Base-by-base conservation (phyloP, 2,329 filamentous ascomycete genomes). In the Daldinia eschscholtzii region DNA sequence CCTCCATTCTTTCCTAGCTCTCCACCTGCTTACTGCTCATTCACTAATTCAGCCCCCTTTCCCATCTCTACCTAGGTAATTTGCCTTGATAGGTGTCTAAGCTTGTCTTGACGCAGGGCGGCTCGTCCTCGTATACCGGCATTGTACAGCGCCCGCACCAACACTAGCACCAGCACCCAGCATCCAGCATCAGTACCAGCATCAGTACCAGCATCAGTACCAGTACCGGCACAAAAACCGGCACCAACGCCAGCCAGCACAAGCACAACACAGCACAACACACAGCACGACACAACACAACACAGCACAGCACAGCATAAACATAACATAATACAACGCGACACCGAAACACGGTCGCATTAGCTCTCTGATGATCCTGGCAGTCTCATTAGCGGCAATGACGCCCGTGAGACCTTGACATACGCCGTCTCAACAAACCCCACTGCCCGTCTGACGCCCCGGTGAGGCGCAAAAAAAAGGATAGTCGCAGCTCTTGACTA, bases 321-420 rank as follows among this genome's bases (percentile, higher is more conserved):
- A 56, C 61, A 59, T 61, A 67, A 56, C 63, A 67, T 66, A 63
- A 67, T 69, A 71, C 68, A 69, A 69, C 70, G 60, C 65, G 64
- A 67, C 61, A 68, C 66, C 67, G 60, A 64, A 69, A 68, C 70
- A 71, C 61, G 46, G 71, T 75, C 70, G 72, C 68, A 71, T 72
- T 73, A 70, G 67, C 68, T 70, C 61, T 65, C 69, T 70, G 70
- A 63, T 68, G 58, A 75, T 70, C 74, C 74, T 58, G 67, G 70
- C 70, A 72, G 62, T 71, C 67, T 72, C 64, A 62, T 70, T 72
- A 74, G 76, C 74, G 73, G 76, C 74, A 75, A 78, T 79, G 74
- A 74, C 72, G 74, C 71, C 76, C 71, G 75, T 78, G 76, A 77
- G 76, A 79, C 76, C 70, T 64, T 74, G 72, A 74, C 63, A 70